A percentile compares a stretch with the other conserved stretches of the same genome.
Conservation (phyloP, 495 filamentous ascomycete genomes). For the Annulohypoxylon stygium region DNA sequence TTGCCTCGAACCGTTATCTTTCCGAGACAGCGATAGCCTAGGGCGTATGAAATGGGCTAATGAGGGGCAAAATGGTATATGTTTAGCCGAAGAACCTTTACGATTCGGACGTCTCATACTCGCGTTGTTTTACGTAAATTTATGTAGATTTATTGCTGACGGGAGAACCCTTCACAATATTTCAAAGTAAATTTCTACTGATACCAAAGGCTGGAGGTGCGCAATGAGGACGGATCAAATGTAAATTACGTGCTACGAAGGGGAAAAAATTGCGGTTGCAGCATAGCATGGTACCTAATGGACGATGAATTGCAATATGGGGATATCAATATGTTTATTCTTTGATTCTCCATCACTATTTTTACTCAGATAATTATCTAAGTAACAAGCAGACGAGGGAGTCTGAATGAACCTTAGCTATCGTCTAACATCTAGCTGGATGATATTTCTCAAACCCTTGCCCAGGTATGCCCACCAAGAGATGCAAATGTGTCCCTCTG, state of each 20-base stretch:
- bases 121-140: not conserved
- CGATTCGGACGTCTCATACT: not conserved
- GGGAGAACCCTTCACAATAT: constrained; percentile 7
- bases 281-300: constrained; percentile 24
- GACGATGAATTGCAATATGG: constrained; percentile 32
- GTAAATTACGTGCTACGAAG: constrained; percentile 33
- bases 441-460: constrained; percentile 9
- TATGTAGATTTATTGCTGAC: constrained; percentile 7
- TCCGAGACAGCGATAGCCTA: not conserved
- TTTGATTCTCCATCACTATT: constrained; percentile 3
- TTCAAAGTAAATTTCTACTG: not conserved
- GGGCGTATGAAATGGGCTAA: not conserved
- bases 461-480: constrained; percentile 13
- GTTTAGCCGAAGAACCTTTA: not conserved
- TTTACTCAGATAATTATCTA: not conserved
- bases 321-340: constrained; percentile 36
- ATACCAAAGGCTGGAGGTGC: not conserved
- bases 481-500: constrained; percentile 26
- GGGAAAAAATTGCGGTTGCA: constrained; percentile 26
- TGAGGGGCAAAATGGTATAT: not conserved
- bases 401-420: constrained; percentile 6
- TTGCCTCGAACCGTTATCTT: not conserved
- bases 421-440: constrained; percentile 28
- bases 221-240: constrained; percentile 1
- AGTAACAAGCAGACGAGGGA: not conserved